These are phyloP conservation scores for Corchorus capsularis DNA, from an alignment of 345 rosid genomes.

Conservation along the genomic window DNA sequence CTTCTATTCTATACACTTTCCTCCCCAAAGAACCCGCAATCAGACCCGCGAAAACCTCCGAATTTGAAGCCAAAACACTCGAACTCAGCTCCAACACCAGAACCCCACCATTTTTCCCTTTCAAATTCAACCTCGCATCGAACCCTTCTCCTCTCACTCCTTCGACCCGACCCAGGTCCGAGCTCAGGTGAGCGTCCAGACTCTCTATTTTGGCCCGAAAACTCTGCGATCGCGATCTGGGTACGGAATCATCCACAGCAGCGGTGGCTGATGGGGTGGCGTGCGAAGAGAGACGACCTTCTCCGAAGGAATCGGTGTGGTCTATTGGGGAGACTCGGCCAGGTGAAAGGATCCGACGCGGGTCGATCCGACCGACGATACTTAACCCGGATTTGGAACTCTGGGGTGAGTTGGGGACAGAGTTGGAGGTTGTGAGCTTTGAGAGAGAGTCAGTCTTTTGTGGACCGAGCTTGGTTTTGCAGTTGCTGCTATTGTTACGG, in stretches of 20 bases:
- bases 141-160: slow-evolving; percentile 34
- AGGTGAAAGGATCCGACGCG: slow-evolving; percentile 88
- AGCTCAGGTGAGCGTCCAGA: slow-evolving; percentile 2
- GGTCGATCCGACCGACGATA: slow-evolving; percentile 82
- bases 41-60: slow-evolving; percentile 58
- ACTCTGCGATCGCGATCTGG: slow-evolving; percentile 42
- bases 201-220: slow-evolving; percentile 41
- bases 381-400: slow-evolving; percentile 65
- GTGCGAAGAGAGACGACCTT: slow-evolving; percentile 14
- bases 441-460: slow-evolving; percentile 36
- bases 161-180: slow-evolving; percentile 19
- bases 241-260: slow-evolving; percentile 19
- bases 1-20: slow-evolving; percentile 71
- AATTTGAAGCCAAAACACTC: slow-evolving; percentile 59
- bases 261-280: slow-evolving; percentile 27
- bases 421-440: slow-evolving; percentile 39
- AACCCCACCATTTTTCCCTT: slow-evolving; percentile 69
- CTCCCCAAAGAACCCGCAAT: slow-evolving; percentile 39
- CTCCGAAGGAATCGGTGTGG: slow-evolving; percentile 31
- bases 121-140: slow-evolving; percentile 72
- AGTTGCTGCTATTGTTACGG: slow-evolving; percentile 35
- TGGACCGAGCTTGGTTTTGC: slow-evolving; percentile 33
- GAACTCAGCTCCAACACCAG: slow-evolving; percentile 75
- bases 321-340: slow-evolving; percentile 97
- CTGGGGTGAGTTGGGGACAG: slow-evolving; percentile 67